Evolutionary conservation across 1,139 yeast genomes (phyloP).

Genomic region (Meyerozyma elateridarum): DNA sequence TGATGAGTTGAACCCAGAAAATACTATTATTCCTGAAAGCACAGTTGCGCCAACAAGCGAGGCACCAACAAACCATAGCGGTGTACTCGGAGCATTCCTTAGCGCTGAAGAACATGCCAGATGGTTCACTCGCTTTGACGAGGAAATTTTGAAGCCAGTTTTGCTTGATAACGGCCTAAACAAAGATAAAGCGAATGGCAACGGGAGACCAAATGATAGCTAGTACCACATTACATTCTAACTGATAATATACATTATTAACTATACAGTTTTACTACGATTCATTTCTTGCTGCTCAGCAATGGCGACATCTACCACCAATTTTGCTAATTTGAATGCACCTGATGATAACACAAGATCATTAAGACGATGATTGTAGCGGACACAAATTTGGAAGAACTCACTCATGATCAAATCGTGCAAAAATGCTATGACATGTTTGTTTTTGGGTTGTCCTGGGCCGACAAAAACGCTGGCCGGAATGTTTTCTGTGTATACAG

Average conservation of each 20-base stretch:
- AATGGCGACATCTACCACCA: constrained; percentile 66
- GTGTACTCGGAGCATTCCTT: constrained; percentile 39
- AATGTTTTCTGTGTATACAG: constrained; percentile 32
- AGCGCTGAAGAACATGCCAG: constrained; percentile 74
- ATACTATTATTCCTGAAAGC: background rate
- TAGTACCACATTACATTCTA: constrained; percentile 5
- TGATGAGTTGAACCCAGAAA: constrained; percentile 2
- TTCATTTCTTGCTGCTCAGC: constrained; percentile 37
- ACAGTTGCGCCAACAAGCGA: background rate
- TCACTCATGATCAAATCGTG: constrained; percentile 62
- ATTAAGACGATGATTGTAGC: constrained; percentile 57
- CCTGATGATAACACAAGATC: constrained; percentile 59
- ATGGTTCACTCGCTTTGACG: constrained; percentile 94
- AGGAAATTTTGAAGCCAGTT: constrained; percentile 93
- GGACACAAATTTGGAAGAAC: constrained; percentile 58
- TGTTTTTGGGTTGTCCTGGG: constrained; percentile 22
- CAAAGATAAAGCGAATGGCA: constrained; percentile 5
- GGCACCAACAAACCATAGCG: constrained; percentile 13
- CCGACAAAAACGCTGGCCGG: constrained; percentile 46
- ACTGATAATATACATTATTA: constrained; percentile 4
- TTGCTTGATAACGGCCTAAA: constrained; percentile 49
- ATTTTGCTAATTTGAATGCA: constrained; percentile 62
- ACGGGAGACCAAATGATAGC: constrained; percentile 11
- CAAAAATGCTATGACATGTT: constrained; percentile 46
- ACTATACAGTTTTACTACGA: constrained; percentile 3